These are phyloP conservation scores for Brassica napus DNA, from an alignment of 345 rosid genomes.

Conservation along the genomic window Da-Ae NC_063447.1:45629501-45630000, in stretches of 20 bases:
- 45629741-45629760: constrained; percentile 2
- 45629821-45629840: constrained; percentile 77
- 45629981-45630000: constrained; percentile 95
- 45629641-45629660: constrained; percentile 14
- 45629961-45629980: constrained; percentile 92
- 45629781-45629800: constrained; percentile 54
- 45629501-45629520: background rate
- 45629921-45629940: constrained; percentile 76
- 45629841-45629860: constrained; percentile 90
- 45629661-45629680: background rate
- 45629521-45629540: background rate
- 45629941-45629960: constrained; percentile 89
- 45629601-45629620: background rate
- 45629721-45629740: constrained; percentile 10
- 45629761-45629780: background rate
- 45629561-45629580: background rate
- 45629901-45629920: constrained; percentile 90
- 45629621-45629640: background rate
- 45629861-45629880: constrained; percentile 63
- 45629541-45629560: background rate
- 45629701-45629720: constrained; percentile 23
- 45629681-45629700: background rate
- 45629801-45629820: constrained; percentile 93
- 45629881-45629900: constrained; percentile 76
- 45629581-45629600: background rate